Evolutionary conservation across 2,329 filamentous ascomycete genomes (phyloP).

Genomic region (Myriosclerotinia curreyana): DNA sequence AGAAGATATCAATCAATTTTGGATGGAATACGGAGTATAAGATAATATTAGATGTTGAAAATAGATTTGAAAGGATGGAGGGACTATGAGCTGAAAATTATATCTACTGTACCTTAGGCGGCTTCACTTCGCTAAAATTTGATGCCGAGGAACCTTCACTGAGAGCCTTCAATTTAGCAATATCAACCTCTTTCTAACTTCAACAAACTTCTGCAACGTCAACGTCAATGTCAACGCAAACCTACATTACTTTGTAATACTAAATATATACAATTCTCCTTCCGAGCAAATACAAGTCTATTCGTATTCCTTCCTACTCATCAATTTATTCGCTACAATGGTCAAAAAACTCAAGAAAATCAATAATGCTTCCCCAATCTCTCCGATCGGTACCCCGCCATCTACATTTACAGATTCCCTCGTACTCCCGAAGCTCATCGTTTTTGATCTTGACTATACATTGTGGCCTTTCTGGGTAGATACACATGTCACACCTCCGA

Average conservation of each 20-base stretch:
- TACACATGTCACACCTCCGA: slow-evolving; percentile 77
- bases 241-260: not conserved
- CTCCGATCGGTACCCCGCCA: slow-evolving; percentile 28
- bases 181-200: too few species aligned
- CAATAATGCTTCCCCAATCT: slow-evolving; percentile 17
- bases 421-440: slow-evolving; percentile 59
- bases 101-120: too few species aligned
- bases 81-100: not conserved
- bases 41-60: too few species aligned
- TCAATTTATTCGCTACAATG: slow-evolving; percentile 28
- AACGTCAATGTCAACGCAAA: too few species aligned
- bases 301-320: slow-evolving; percentile 11
- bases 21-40: not conserved
- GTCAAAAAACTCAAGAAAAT: slow-evolving; percentile 31
- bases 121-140: slow-evolving; percentile 6
- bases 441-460: slow-evolving; percentile 97
- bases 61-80: too few species aligned
- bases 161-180: not conserved
- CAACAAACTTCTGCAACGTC: not conserved
- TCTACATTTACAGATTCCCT: slow-evolving; percentile 34
- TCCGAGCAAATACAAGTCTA: slow-evolving; percentile 7
- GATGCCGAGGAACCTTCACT: not conserved
- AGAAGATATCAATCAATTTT: not conserved
- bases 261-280: not conserved
- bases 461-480: slow-evolving; percentile 99